Percentiles rank a stretch among this genome's conserved stretches.
These are phyloP conservation scores for Xylariomycetidae sp. DNA, from an alignment of 2,329 filamentous ascomycete species.

Conservation along the genomic window DNA sequence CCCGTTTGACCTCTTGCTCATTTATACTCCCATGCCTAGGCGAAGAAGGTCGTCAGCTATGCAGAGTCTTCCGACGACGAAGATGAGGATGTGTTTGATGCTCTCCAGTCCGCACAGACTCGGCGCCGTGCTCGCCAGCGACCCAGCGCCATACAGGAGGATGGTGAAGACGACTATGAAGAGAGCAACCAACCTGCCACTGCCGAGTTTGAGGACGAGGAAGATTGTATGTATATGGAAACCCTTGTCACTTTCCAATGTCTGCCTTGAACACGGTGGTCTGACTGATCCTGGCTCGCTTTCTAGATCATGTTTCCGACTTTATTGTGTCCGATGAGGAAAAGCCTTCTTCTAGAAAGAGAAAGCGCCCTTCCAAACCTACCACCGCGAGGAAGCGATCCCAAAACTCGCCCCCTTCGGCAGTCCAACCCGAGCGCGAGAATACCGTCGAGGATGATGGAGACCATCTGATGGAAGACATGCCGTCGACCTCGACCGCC, in stretches of 20 bases:
- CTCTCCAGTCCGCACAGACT: constrained; percentile 32
- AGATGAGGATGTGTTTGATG: constrained; percentile 63
- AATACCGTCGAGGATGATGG: constrained; percentile 39
- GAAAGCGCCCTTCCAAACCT: constrained; percentile 60
- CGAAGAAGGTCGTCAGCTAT: constrained; percentile 64
- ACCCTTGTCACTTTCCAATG: constrained; percentile 3
- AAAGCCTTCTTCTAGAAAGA: constrained; percentile 67
- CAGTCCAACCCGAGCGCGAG: constrained; percentile 26
- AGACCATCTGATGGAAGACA: constrained; percentile 49
- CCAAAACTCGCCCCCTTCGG: constrained; percentile 46
- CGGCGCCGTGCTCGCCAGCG: constrained; percentile 43
- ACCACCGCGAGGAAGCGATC: constrained; percentile 56
- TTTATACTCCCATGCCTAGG: constrained; percentile 25
- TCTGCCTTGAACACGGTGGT: neutral
- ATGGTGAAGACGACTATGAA: constrained; percentile 64
- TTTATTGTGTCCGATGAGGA: constrained; percentile 87
- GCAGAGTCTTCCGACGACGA: constrained; percentile 80
- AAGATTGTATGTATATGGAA: constrained; percentile 44
- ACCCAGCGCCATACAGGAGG: constrained; percentile 55
- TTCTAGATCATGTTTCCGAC: constrained; percentile 66
- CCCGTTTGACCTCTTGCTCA: neutral
- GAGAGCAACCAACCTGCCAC: constrained; percentile 39
- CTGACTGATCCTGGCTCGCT: constrained; percentile 2
- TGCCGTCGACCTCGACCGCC: constrained; percentile 63
- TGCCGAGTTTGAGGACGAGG: constrained; percentile 54